These are phyloP conservation scores for Ilex aquifolium DNA, from an alignment of 257 asterid genomes.

Conservation along the genomic window DNA sequence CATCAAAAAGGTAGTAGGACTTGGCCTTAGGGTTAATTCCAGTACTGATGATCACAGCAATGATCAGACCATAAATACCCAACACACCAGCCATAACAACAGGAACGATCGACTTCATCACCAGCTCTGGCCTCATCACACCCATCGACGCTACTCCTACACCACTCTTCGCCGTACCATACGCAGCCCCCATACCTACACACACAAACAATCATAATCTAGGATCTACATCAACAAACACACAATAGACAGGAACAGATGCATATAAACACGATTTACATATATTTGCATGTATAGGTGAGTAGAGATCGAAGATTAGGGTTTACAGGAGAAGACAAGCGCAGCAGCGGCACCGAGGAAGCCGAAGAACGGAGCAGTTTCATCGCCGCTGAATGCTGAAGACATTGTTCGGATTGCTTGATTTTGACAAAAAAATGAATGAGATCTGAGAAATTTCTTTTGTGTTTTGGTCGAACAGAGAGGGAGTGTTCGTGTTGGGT, in stretches of 20 bases:
- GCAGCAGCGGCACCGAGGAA: constrained; percentile 38
- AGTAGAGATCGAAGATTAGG: not conserved
- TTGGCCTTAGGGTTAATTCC: constrained; percentile 21
- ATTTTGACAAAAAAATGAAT: not conserved
- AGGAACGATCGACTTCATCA: constrained; percentile 20
- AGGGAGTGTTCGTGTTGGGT: no score
- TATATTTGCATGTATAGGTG: no score
- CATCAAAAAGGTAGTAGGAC: constrained; percentile 19
- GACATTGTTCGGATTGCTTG: constrained; percentile 14
- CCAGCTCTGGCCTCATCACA: constrained; percentile 22
- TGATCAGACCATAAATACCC: constrained; percentile 19
- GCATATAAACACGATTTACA: no score
- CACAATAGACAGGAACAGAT: no score
- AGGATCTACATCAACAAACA: not conserved
- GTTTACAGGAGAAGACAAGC: constrained; percentile 27
- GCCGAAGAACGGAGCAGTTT: constrained; percentile 36
- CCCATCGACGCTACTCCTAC: constrained; percentile 25
- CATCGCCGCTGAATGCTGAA: constrained; percentile 29
- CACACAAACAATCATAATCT: not conserved
- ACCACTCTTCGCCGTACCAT: constrained; percentile 22
- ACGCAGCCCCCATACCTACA: constrained; percentile 23
- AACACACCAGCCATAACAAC: constrained; percentile 24
- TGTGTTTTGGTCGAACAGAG: not conserved
- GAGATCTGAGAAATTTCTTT: constrained; percentile 17
- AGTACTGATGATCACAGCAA: constrained; percentile 22